Conservation (phyloP, 73 alveolate genomes). For the Paramecium tetraurelia region DNA sequence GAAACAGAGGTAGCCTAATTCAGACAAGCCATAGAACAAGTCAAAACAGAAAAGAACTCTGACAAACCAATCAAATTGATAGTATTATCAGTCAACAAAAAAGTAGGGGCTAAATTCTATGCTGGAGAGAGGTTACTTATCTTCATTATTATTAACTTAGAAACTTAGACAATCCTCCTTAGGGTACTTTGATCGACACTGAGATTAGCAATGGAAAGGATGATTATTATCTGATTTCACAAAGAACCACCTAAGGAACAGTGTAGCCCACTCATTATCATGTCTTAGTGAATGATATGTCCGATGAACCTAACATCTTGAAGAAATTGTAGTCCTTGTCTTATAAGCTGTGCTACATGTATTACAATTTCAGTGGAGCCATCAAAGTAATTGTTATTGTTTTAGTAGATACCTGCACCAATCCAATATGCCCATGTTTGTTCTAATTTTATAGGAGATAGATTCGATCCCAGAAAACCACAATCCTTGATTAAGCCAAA, state of each 20-base stretch:
- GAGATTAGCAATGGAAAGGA: conserved; percentile 79
- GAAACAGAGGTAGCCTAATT: conserved; percentile 72
- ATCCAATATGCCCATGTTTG: conserved; percentile 91
- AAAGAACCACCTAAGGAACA: conserved; percentile 91
- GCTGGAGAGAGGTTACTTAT: conserved; percentile 58
- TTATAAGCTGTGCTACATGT: conserved; percentile 87
- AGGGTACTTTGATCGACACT: conserved; percentile 90
- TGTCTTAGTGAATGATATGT: conserved; percentile 74
- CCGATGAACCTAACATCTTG: conserved; percentile 73
- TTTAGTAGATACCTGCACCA: conserved; percentile 78
- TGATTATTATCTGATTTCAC: conserved; percentile 94
- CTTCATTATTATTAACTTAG: background rate
- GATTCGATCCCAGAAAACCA: conserved; percentile 62
- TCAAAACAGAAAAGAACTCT: conserved; percentile 39
- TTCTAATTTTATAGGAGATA: conserved; percentile 84
- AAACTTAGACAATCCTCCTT: conserved; percentile 76
- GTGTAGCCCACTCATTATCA: conserved; percentile 94
- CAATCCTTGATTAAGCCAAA: conserved; percentile 46
- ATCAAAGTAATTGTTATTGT: conserved; percentile 65
- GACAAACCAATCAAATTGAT: conserved; percentile 60
- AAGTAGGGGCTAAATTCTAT: conserved; percentile 76
- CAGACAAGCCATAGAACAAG: conserved; percentile 56
- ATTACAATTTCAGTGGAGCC: conserved; percentile 94
- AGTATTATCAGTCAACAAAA: conserved; percentile 63
- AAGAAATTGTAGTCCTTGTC: conserved; percentile 72